These are phyloP conservation scores for Cutaneotrichosporon cutaneum DNA, from an alignment of 1,284 basidiomycete species.

Conservation along the genomic window DNA sequence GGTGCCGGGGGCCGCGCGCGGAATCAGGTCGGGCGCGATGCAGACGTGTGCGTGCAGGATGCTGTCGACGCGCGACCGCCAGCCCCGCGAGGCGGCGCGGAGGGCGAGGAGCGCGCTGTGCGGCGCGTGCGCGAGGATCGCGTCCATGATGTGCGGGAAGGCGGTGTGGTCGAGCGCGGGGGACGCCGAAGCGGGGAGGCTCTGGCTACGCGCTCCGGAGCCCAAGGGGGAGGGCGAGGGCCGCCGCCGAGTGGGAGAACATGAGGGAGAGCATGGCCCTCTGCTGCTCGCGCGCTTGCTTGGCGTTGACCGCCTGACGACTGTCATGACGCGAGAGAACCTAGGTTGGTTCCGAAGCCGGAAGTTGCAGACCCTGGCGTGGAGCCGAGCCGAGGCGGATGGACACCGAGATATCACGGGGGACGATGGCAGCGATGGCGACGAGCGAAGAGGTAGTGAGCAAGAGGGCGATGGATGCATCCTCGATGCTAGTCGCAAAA, in stretches of 20 bases:
- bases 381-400: no score
- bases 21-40: not conserved
- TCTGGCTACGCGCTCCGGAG: no score
- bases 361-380: no score
- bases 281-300: not conserved
- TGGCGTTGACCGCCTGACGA: not conserved
- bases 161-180: not conserved
- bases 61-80: not conserved
- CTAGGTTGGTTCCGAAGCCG: no score
- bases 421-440: no score
- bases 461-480: no score
- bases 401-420: no score
- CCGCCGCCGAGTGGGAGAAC: no score
- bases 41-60: not conserved
- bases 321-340: not conserved
- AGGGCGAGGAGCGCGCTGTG: not conserved
- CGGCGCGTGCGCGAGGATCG: not conserved
- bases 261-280: no score
- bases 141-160: conserved; percentile 9
- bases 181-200: not conserved
- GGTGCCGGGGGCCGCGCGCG: not conserved
- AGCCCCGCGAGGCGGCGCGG: not conserved
- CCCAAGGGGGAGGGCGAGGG: not conserved
- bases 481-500: no score
- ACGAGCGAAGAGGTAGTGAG: no score